These are phyloP conservation scores for Lobosporangium transversale DNA, from an alignment of 192 early-diverging fungal species.

Conservation along the genomic window DNA sequence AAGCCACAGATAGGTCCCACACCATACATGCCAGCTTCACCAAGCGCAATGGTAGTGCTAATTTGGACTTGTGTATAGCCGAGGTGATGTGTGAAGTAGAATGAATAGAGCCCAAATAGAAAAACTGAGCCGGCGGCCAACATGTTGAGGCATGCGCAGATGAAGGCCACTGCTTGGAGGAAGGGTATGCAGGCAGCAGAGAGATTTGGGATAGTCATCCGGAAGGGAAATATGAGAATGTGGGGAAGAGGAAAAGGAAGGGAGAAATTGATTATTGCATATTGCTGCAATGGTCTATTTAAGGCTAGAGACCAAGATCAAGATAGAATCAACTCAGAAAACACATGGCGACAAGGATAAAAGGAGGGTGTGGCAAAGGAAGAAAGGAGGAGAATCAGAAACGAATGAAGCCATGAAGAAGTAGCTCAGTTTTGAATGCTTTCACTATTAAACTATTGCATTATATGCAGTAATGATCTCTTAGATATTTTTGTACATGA, in stretches of 20 bases:
- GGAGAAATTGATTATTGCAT: too few relatives aligned
- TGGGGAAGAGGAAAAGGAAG: not conserved
- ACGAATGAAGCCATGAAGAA: not conserved
- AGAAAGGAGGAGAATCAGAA: slow-evolving; percentile 1
- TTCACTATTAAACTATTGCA: too few relatives aligned
- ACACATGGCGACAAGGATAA: too few relatives aligned
- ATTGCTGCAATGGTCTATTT: too few relatives aligned
- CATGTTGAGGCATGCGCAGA: slow-evolving; percentile 41
- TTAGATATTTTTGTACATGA: too few relatives aligned
- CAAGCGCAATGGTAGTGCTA: slow-evolving; percentile 41
- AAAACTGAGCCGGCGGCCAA: slow-evolving; percentile 40
- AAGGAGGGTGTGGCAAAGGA: not conserved
- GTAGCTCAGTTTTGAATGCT: too few relatives aligned
- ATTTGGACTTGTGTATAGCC: slow-evolving; percentile 44
- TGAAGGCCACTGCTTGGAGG: slow-evolving; percentile 19
- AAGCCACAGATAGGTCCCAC: slow-evolving; percentile 38
- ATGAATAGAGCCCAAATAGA: slow-evolving; percentile 42
- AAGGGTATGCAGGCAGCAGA: slow-evolving; percentile 9
- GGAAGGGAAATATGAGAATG: not conserved
- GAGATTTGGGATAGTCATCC: not conserved
- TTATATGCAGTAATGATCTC: too few relatives aligned
- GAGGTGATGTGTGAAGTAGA: slow-evolving; percentile 29
- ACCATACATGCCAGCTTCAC: slow-evolving; percentile 51
- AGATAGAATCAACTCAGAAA: too few relatives aligned
- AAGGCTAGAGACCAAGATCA: too few relatives aligned